Percentiles rank a stretch among this genome's conserved stretches.
Evolutionary conservation across 2,329 filamentous ascomycete genomes (phyloP).

Genomic region (Neoscytalidium dimidiatum): DNA sequence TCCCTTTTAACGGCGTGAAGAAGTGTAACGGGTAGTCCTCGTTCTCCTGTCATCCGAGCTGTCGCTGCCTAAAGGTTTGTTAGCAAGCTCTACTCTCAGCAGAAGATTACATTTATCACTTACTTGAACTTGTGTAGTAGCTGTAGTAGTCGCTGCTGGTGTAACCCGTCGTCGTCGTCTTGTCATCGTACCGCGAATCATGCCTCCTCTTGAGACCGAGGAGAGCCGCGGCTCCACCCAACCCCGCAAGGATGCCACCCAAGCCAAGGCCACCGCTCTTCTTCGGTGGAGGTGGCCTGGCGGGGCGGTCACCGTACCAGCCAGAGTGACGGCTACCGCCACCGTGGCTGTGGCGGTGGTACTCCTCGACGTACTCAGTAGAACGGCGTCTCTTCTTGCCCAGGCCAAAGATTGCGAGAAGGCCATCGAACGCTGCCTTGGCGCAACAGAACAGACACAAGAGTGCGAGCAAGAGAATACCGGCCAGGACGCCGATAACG

Average conservation of each 20-base stretch:
- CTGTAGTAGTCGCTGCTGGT: slow-evolving; percentile 44
- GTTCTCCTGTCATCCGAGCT: slow-evolving; percentile 46
- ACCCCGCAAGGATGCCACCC: slow-evolving; percentile 42
- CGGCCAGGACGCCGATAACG: slow-evolving; percentile 71
- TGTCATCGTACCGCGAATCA: slow-evolving; percentile 43
- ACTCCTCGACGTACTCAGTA: slow-evolving; percentile 64
- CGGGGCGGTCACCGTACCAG: slow-evolving; percentile 47
- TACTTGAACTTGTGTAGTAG: slow-evolving; percentile 51
- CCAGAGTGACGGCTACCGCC: slow-evolving; percentile 41
- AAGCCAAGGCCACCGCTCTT: slow-evolving; percentile 36
- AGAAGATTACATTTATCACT: slow-evolving; percentile 29
- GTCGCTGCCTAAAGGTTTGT: slow-evolving; percentile 41
- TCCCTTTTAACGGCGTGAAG: slow-evolving; percentile 19
- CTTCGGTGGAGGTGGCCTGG: slow-evolving; percentile 38
- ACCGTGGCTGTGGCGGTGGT: slow-evolving; percentile 57
- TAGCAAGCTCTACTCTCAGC: slow-evolving; percentile 20
- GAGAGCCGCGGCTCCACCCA: slow-evolving; percentile 47
- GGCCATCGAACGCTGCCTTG: slow-evolving; percentile 56
- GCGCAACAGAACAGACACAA: slow-evolving; percentile 73
- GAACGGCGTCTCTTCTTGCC: slow-evolving; percentile 52
- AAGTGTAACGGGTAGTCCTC: slow-evolving; percentile 36
- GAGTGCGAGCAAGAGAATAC: slow-evolving; percentile 66
- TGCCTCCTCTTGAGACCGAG: slow-evolving; percentile 46
- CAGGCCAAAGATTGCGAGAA: slow-evolving; percentile 63
- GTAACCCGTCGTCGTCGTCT: slow-evolving; percentile 38